These are phyloP conservation scores for Pythium dissotocum DNA, from an alignment of 352 stramenopile species.

Conservation along the genomic window DNA sequence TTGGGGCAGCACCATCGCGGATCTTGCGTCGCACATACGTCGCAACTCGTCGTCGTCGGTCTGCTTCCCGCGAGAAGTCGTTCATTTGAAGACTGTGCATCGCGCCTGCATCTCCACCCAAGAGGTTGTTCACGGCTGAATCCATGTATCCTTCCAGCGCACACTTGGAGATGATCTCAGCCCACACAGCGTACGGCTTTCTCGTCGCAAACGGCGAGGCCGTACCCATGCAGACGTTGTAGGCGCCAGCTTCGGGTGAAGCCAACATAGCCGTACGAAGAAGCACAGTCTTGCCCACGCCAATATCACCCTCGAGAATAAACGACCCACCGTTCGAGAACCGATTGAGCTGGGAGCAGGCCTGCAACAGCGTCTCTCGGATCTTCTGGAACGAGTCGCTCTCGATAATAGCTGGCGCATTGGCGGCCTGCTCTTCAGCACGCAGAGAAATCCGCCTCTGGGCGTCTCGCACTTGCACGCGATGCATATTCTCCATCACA, in stretches of 20 bases:
- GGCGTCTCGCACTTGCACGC: constrained; percentile 81
- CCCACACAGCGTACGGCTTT: constrained; percentile 84
- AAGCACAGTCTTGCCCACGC: constrained; percentile 82
- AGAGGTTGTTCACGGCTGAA: constrained; percentile 1
- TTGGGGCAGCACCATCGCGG: constrained; percentile 55
- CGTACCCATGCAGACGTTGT: constrained; percentile 66
- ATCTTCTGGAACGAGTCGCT: constrained; percentile 59
- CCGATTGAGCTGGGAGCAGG: constrained; percentile 67
- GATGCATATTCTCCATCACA: constrained; percentile 86
- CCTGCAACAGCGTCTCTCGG: constrained; percentile 53
- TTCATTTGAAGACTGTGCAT: constrained; percentile 22
- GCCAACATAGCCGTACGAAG: constrained; percentile 55
- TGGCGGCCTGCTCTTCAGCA: constrained; percentile 47
- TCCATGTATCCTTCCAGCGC: constrained; percentile 37
- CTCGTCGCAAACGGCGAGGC: constrained; percentile 71
- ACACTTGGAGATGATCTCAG: constrained; percentile 72
- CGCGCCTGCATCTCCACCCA: not conserved
- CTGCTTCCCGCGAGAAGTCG: constrained; percentile 36
- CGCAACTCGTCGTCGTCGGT: constrained; percentile 53
- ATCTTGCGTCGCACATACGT: constrained; percentile 68
- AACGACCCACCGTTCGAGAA: constrained; percentile 70
- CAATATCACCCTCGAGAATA: constrained; percentile 82
- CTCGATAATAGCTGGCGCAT: constrained; percentile 53
- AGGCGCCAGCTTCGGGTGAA: constrained; percentile 44
- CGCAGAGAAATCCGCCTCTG: constrained; percentile 62